These are phyloP conservation scores for Bondarzewia mesenterica DNA, from an alignment of 1,284 basidiomycete genomes.

Conservation along the genomic window DNA sequence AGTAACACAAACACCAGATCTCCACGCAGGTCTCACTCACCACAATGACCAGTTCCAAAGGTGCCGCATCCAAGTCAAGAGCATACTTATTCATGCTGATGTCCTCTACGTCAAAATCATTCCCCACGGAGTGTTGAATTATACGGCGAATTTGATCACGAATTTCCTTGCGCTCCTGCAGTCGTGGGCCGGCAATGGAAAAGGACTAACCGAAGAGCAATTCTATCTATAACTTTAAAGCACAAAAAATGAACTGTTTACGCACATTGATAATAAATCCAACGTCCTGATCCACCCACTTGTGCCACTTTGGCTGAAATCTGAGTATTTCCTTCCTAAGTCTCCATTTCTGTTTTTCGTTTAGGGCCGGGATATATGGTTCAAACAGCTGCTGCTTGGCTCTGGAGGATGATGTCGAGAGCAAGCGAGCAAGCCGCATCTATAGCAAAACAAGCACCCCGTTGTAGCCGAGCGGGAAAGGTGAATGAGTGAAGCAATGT, in stretches of 20 bases:
- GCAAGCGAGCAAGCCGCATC: neutral
- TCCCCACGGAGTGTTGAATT: neutral
- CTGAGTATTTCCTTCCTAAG: neutral
- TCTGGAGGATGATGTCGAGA: neutral
- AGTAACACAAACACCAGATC: neutral
- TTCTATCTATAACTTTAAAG: neutral
- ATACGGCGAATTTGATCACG: neutral
- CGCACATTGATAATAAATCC: neutral
- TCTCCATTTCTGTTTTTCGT: neutral
- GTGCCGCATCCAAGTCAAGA: conserved; percentile 9
- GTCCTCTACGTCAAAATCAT: conserved; percentile 8
- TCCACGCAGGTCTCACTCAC: conserved; percentile 2
- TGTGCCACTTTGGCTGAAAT: neutral
- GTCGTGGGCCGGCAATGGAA: neutral
- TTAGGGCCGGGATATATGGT: neutral
- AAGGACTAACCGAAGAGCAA: neutral
- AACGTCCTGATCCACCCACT: neutral
- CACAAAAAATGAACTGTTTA: neutral
- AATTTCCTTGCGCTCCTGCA: neutral
- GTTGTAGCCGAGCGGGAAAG: neutral
- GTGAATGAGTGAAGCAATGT: neutral
- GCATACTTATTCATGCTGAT: conserved; percentile 9
- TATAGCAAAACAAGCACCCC: neutral
- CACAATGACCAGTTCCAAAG: conserved; percentile 8
- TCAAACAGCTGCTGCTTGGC: neutral